These are phyloP conservation scores for Styphnolobium japonicum DNA, from an alignment of 306 rosid species.

Conservation along the genomic window DNA sequence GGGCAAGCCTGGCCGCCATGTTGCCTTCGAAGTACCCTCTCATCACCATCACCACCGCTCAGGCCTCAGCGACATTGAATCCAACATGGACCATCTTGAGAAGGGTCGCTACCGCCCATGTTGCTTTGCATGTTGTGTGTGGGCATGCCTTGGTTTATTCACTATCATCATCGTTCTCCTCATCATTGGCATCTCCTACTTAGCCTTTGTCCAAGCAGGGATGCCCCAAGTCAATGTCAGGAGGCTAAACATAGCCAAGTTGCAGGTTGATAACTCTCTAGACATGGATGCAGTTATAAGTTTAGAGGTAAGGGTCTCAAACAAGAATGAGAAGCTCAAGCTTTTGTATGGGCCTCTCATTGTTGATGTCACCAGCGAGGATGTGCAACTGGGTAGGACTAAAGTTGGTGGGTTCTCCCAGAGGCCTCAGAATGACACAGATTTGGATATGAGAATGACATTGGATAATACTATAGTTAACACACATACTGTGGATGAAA, in stretches of 20 bases:
- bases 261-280: neutral
- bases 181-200: conserved; percentile 14
- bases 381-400: neutral
- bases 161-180: conserved; percentile 24
- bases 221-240: conserved; percentile 26
- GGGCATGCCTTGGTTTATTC: conserved; percentile 20
- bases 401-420: conserved; percentile 14
- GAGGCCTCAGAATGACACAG: conserved; percentile 2
- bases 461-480: neutral
- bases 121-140: conserved; percentile 23
- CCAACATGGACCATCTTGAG: neutral
- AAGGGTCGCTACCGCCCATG: neutral
- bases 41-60: neutral
- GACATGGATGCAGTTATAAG: neutral
- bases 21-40: conserved; percentile 8
- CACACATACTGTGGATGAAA: neutral
- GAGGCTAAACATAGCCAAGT: neutral
- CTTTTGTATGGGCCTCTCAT: conserved; percentile 15
- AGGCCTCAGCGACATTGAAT: neutral
- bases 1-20: neutral
- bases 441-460: neutral
- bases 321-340: conserved; percentile 28
- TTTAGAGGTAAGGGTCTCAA: conserved; percentile 15
- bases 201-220: conserved; percentile 20
- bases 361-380: neutral